Conservation (phyloP, 495 filamentous ascomycete genomes). For the Lasiosphaeris hirsuta region DNA sequence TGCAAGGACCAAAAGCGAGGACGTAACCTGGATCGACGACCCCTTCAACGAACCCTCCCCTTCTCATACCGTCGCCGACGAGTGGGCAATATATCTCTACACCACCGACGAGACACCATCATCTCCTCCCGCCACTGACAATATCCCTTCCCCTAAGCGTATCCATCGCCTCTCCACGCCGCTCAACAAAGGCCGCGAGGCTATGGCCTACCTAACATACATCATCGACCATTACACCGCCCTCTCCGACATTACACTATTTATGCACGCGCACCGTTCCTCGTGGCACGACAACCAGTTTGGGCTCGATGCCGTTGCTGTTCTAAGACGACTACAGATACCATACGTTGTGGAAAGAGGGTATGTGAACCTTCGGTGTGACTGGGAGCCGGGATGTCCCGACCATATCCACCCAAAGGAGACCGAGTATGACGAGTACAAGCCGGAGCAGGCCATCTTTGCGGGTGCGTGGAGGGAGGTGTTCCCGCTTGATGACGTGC, state of each 20-base stretch:
- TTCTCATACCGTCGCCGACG: neutral
- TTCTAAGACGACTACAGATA: conserved; percentile 30
- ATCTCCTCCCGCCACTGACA: too few relatives aligned
- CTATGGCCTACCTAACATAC: conserved; percentile 60
- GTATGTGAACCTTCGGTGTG: conserved; percentile 57
- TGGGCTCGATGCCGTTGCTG: conserved; percentile 10
- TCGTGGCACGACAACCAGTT: conserved; percentile 48
- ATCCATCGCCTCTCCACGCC: conserved; percentile 34
- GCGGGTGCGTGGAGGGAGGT: conserved; percentile 51
- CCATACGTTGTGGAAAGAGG: conserved; percentile 28
- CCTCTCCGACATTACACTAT: conserved; percentile 53
- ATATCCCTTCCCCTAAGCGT: neutral
- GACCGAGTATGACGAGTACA: conserved; percentile 8
- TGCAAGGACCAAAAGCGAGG: conserved; percentile 50
- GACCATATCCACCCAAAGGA: conserved; percentile 42
- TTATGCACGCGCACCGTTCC: conserved; percentile 51
- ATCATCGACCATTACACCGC: conserved; percentile 56
- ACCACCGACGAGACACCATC: conserved; percentile 37
- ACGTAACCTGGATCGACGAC: conserved; percentile 55
- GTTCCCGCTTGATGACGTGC: conserved; percentile 44
- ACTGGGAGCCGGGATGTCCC: conserved; percentile 55
- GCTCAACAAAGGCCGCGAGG: conserved; percentile 55
- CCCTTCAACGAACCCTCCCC: conserved; percentile 26
- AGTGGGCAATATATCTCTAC: conserved; percentile 40
- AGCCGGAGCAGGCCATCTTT: conserved; percentile 31